Conservation (phyloP, 805 yeast genomes). For the Pichia phayaonensis region DNA sequence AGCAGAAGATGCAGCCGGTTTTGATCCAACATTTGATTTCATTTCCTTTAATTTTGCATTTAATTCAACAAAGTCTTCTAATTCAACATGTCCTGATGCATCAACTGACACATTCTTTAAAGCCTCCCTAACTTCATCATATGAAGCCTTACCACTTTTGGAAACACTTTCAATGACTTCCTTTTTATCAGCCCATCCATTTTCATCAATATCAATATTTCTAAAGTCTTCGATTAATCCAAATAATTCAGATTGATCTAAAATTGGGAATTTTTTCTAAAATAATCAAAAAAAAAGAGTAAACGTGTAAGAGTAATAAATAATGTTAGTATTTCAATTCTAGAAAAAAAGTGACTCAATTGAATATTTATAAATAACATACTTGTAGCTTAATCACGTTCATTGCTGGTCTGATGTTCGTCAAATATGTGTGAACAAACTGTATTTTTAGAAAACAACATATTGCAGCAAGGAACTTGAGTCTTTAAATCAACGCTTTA, state of each 20-base stretch:
- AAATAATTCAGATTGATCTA: constrained; percentile 83
- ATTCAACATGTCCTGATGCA: constrained; percentile 93
- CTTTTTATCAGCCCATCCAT: constrained; percentile 91
- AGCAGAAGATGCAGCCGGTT: constrained; percentile 10
- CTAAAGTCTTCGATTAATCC: constrained; percentile 81
- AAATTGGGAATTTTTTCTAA: constrained; percentile 78
- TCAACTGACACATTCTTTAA: constrained; percentile 86
- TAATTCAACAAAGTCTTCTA: constrained; percentile 86
- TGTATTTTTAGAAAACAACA: neutral
- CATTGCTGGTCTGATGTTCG: constrained; percentile 31
- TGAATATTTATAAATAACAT: constrained; percentile 18
- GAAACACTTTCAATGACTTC: constrained; percentile 80
- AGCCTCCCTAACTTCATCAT: constrained; percentile 91
- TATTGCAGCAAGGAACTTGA: neutral
- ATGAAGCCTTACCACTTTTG: constrained; percentile 68
- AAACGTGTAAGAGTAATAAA: neutral
- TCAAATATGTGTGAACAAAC: neutral
- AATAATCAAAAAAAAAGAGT: neutral
- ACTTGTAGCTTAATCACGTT: constrained; percentile 59
- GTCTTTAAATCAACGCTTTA: neutral
- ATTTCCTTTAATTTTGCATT: constrained; percentile 69
- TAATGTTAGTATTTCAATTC: neutral
- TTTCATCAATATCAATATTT: constrained; percentile 78
- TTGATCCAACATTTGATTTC: constrained; percentile 12
- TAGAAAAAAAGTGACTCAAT: neutral